phyloP scores from a whole-genome alignment of 2,329 filamentous ascomycete genomes.

The Neonectria hederae region DNA sequence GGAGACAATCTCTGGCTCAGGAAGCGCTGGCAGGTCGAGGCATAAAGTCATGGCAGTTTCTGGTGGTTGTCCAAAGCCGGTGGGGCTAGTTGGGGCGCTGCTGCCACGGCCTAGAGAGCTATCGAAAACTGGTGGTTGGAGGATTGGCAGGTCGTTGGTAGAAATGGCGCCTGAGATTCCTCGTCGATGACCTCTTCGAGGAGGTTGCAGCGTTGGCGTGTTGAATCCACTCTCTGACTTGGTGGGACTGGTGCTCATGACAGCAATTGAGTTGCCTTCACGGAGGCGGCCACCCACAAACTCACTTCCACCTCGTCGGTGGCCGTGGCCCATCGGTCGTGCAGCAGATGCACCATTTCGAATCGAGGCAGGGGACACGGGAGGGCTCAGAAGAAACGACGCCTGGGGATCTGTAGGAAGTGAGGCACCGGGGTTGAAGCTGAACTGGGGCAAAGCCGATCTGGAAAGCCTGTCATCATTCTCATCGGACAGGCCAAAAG shows the following conservation, averaged over 20 bases:
- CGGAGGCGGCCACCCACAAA: slow-evolving; percentile 80
- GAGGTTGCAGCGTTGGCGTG: slow-evolving; percentile 63
- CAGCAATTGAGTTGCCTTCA: slow-evolving; percentile 65
- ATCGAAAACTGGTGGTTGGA: slow-evolving; percentile 64
- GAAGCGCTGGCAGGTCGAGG: slow-evolving; percentile 9
- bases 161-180: slow-evolving; percentile 80
- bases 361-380: slow-evolving; percentile 63
- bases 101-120: slow-evolving; percentile 62
- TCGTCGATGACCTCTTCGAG: slow-evolving; percentile 76
- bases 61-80: slow-evolving; percentile 51
- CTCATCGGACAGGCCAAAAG: slow-evolving; percentile 45
- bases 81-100: slow-evolving; percentile 72
- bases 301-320: slow-evolving; percentile 84
- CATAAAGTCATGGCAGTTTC: slow-evolving; percentile 37
- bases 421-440: slow-evolving; percentile 64
- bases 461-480: slow-evolving; percentile 39
- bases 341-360: slow-evolving; percentile 64
- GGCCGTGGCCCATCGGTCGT: slow-evolving; percentile 72
- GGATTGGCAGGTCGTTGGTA: slow-evolving; percentile 80
- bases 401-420: slow-evolving; percentile 52
- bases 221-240: slow-evolving; percentile 68
- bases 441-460: slow-evolving; percentile 62
- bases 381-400: slow-evolving; percentile 60
- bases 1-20: slow-evolving; percentile 13
- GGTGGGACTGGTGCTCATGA: slow-evolving; percentile 75